A percentile compares a stretch with the other conserved stretches of the same genome.
phyloP scores from a whole-genome alignment of 176 grass and related monocot species.

The Aechmea fasciata region DNA sequence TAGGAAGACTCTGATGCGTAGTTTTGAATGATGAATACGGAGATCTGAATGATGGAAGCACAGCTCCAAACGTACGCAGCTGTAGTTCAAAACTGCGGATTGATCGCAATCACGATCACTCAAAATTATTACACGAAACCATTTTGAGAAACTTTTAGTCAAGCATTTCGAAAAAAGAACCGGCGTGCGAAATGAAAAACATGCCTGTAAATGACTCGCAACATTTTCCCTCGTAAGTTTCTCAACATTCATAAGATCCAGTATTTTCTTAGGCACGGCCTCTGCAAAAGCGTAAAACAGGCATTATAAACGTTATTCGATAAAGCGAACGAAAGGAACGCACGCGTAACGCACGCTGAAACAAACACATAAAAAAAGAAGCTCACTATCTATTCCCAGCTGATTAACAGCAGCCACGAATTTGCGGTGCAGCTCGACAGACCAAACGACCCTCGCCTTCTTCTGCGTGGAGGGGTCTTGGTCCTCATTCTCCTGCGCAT shows the following conservation, averaged over 20 bases:
- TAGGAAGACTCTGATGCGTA: too few species aligned
- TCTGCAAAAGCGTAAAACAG: constrained; percentile 35
- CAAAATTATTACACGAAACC: too few species aligned
- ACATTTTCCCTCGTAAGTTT: constrained; percentile 98
- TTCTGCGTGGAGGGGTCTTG: constrained; percentile 56
- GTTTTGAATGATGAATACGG: too few species aligned
- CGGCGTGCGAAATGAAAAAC: neutral
- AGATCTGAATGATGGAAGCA: too few species aligned
- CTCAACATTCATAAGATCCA: constrained; percentile 95
- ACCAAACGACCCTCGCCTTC: constrained; percentile 94
- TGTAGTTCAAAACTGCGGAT: too few species aligned
- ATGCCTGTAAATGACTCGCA: constrained; percentile 94
- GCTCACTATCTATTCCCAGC: constrained; percentile 90
- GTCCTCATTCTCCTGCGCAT: constrained; percentile 57
- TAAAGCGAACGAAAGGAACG: neutral
- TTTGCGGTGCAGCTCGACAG: constrained; percentile 74
- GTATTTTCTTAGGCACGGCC: constrained; percentile 93
- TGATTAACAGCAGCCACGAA: constrained; percentile 91
- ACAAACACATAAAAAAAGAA: neutral
- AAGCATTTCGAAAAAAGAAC: neutral
- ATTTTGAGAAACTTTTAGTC: too few species aligned
- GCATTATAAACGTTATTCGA: neutral
- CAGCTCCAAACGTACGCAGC: too few species aligned
- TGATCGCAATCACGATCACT: too few species aligned
- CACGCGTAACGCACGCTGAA: neutral